phyloP scores from a whole-genome alignment of 192 early-diverging fungal species.

The Podila clonocystis region DNA sequence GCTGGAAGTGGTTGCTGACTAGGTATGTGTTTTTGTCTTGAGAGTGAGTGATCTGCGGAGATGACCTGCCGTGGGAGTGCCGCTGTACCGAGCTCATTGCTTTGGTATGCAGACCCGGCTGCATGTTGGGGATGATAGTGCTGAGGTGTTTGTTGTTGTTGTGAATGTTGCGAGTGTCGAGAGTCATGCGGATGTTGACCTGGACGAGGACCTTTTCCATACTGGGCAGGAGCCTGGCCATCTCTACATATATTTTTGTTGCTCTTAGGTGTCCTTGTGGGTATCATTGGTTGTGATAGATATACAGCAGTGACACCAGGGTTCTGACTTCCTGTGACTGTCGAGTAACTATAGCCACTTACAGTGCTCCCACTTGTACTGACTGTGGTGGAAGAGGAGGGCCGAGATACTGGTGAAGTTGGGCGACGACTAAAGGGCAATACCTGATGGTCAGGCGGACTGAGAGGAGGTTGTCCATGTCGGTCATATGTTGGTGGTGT shows the following conservation, averaged over 20 bases:
- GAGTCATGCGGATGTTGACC: too few relatives aligned
- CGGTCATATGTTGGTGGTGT: too few relatives aligned
- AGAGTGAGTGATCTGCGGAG: conserved; percentile 32
- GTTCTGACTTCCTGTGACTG: not conserved
- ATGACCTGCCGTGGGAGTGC: conserved; percentile 25
- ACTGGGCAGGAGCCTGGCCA: not conserved
- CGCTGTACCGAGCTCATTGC: conserved; percentile 7
- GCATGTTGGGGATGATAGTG: not conserved
- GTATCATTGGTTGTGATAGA: conserved; percentile 6
- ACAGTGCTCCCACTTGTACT: not conserved
- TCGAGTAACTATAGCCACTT: conserved; percentile 2
- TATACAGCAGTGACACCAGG: conserved; percentile 10
- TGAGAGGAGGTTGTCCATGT: not conserved
- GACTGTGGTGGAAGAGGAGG: conserved; percentile 1
- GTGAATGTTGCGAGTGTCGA: too few relatives aligned
- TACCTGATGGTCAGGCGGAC: conserved; percentile 5
- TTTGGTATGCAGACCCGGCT: not conserved
- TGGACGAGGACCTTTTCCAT: too few relatives aligned
- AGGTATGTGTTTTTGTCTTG: conserved; percentile 29
- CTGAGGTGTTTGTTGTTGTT: too few relatives aligned
- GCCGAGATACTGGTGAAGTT: not conserved
- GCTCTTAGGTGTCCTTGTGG: not conserved
- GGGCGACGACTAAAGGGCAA: conserved; percentile 18
- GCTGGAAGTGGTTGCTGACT: conserved; percentile 11
- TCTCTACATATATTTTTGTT: not conserved